A percentile compares a stretch with the other conserved stretches of the same genome.
phyloP scores from a whole-genome alignment of 768 basidiomycete species.

The Agaricus subrufescens region DNA sequence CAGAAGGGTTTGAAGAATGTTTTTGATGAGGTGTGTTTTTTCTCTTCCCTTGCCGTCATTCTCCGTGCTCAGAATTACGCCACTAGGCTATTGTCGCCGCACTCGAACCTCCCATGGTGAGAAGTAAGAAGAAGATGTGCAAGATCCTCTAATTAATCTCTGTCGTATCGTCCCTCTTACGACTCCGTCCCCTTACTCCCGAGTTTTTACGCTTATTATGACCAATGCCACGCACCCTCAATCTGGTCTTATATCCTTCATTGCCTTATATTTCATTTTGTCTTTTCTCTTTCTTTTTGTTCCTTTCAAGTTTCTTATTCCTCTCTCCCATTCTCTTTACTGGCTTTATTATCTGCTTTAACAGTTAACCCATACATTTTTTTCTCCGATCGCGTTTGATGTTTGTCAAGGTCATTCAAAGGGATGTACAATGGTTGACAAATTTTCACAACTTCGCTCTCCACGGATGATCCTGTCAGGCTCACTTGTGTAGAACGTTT shows the following conservation, averaged over 20 bases:
- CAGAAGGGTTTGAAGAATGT: slow-evolving; percentile 99
- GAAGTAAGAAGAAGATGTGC: slow-evolving; percentile 73
- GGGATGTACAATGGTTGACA: not conserved
- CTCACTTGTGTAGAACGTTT: not conserved
- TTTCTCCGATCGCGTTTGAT: slow-evolving; percentile 17
- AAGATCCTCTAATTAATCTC: slow-evolving; percentile 64
- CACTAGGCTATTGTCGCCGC: slow-evolving; percentile 95
- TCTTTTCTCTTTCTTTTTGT: slow-evolving; percentile 19
- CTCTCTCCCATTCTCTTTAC: slow-evolving; percentile 34
- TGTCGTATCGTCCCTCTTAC: slow-evolving; percentile 14
- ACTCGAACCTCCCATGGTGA: slow-evolving; percentile 93
- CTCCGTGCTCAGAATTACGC: slow-evolving; percentile 5
- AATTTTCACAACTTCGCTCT: not conserved
- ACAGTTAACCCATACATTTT: slow-evolving; percentile 37
- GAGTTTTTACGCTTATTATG: slow-evolving; percentile 24
- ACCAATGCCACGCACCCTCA: slow-evolving; percentile 35
- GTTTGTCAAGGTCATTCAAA: slow-evolving; percentile 10
- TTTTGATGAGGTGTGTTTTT: slow-evolving; percentile 89
- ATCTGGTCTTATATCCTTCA: slow-evolving; percentile 43
- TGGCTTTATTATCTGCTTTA: slow-evolving; percentile 15
- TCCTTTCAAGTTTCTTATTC: slow-evolving; percentile 21
- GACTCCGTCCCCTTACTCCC: slow-evolving; percentile 18
- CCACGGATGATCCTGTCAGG: not conserved
- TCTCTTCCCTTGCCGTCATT: not conserved
- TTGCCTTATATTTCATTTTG: slow-evolving; percentile 23